Evolutionary conservation across 2,329 filamentous ascomycete species (phyloP), one percentile per base, ranked within the genome.

Genomic region (Fusarium sp.): DNA sequence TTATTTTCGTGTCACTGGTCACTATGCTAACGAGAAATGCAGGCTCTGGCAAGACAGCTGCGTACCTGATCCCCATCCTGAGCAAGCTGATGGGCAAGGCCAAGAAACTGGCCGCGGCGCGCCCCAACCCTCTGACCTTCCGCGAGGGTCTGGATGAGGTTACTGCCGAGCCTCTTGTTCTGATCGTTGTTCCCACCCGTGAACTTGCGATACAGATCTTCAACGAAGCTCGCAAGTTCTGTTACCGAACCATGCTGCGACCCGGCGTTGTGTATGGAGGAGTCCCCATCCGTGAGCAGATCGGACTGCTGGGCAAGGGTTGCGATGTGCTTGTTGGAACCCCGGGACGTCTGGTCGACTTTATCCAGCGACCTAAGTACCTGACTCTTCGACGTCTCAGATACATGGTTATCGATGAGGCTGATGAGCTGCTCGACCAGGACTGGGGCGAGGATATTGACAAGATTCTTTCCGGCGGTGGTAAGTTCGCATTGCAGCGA

Each of bases 21-120:
- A 31, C 27, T 20, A 14, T 54, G 47, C 27, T 54, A 47, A 76
- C 20, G 14, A 65, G 50, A 13, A 24, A 61, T 29, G 47, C 35
- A 98, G 96, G 96, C 22, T 98, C 96, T 29, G 96, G 96, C 62
- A 99, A 99, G 87, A 99, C 96, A 0, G 96, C 93, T 0, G 95
- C 96, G 0, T 99, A 96, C 79, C 84, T 99, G 6, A 90, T 98
- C 64, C 96, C 96, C 0, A 93, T 97, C 69, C 79, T 98, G 61
- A 97, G 95, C 69, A 93, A 93, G 81, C 85, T 99, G 24, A 98
- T 98, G 94, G 96, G 96, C 29, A 98, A 98, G 84, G 94, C 93
- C 7, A 96, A 95, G 84, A 95, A 95, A 83, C 85, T 98, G 8
- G 92, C 92, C 1, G 95, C 94, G 6, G 88, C 91, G 52, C 93